These are phyloP conservation scores for Epichloe elymi DNA, from an alignment of 2,329 filamentous ascomycete genomes.

Conservation along the genomic window DNA sequence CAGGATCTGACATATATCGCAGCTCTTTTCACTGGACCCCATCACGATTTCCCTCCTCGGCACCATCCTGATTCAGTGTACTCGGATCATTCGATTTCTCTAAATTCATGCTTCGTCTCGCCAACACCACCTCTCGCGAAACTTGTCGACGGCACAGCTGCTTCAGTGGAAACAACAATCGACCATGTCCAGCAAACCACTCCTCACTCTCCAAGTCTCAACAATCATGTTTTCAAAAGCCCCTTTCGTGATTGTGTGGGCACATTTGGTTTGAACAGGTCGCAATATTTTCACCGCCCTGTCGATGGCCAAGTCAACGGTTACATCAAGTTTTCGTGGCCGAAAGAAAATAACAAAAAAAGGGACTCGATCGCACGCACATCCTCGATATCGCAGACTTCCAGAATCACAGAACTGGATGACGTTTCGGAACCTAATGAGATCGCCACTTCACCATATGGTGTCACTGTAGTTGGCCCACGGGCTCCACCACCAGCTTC, in stretches of 20 bases:
- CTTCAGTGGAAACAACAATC: neutral
- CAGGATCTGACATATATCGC: conserved; percentile 16
- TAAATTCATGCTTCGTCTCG: neutral
- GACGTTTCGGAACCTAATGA: neutral
- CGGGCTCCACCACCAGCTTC: neutral
- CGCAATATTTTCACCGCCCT: conserved; percentile 17
- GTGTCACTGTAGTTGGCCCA: neutral
- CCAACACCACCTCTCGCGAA: neutral
- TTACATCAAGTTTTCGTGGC: conserved; percentile 26
- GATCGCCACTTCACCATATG: neutral
- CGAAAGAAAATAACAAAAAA: conserved; percentile 6
- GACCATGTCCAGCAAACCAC: neutral
- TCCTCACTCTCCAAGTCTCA: neutral
- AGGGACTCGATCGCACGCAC: neutral
- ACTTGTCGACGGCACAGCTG: neutral
- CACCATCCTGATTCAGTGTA: neutral
- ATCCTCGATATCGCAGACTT: neutral
- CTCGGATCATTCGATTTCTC: neutral
- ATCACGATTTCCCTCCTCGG: conserved; percentile 7
- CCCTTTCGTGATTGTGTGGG: conserved; percentile 21
- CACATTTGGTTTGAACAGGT: conserved; percentile 12
- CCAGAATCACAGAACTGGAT: conserved; percentile 3
- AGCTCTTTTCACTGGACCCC: conserved; percentile 12
- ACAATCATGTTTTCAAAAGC: conserved; percentile 11
- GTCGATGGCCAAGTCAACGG: conserved; percentile 23